phyloP scores from a whole-genome alignment of 345 rosid species.

The Microthlaspi erraticum region DNA sequence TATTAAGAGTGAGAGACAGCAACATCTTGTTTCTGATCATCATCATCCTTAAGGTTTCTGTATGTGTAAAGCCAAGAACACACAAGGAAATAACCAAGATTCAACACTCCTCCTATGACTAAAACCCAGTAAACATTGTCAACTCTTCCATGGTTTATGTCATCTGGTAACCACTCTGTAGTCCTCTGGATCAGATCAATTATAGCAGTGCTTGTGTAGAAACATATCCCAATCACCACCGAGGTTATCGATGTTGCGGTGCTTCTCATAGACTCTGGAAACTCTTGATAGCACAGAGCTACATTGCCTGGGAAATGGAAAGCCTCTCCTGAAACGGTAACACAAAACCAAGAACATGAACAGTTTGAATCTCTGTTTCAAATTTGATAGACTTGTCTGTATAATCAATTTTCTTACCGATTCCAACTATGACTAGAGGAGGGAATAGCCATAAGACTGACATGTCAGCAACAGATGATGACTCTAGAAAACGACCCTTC shows the following conservation, averaged over 20 bases:
- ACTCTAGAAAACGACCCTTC: slow-evolving; percentile 3
- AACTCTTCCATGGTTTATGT: slow-evolving; percentile 59
- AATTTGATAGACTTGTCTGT: too few relatives aligned
- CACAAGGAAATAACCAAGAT: slow-evolving; percentile 55
- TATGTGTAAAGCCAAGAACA: slow-evolving; percentile 50
- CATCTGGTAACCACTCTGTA: slow-evolving; percentile 59
- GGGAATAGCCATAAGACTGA: slow-evolving; percentile 61
- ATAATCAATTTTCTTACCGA: slow-evolving; percentile 31
- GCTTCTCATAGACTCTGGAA: slow-evolving; percentile 49
- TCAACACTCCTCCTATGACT: slow-evolving; percentile 43
- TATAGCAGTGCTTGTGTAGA: slow-evolving; percentile 50
- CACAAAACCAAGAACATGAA: slow-evolving; percentile 11
- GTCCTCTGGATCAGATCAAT: slow-evolving; percentile 49
- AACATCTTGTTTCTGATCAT: neutral
- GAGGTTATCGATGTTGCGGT: slow-evolving; percentile 59
- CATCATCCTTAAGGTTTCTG: slow-evolving; percentile 31
- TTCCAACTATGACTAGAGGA: slow-evolving; percentile 54
- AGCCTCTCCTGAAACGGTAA: slow-evolving; percentile 49
- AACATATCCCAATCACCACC: slow-evolving; percentile 49
- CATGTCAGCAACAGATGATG: slow-evolving; percentile 50
- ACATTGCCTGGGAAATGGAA: slow-evolving; percentile 64
- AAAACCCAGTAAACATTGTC: slow-evolving; percentile 58
- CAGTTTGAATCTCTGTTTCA: neutral
- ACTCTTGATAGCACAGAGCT: slow-evolving; percentile 56
- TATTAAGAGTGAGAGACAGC: neutral